Conservation (phyloP, 306 rosid species). For the Lathyrus aphaca region DNA sequence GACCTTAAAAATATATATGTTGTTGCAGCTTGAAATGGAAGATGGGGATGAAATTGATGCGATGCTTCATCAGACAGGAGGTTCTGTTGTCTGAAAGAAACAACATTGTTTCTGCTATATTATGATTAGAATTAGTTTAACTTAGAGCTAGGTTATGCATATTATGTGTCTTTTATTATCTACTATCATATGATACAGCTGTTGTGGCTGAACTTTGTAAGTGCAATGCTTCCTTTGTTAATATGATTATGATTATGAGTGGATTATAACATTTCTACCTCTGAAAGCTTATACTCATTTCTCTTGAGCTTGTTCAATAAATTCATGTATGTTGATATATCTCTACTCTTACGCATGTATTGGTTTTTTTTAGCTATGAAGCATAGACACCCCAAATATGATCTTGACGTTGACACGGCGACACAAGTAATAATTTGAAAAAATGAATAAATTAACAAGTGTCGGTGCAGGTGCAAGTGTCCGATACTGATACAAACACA, state of each 20-base stretch:
- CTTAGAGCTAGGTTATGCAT: slow-evolving; percentile 35
- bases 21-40: slow-evolving; percentile 83
- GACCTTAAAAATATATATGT: background rate
- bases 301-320: slow-evolving; percentile 18
- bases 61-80: slow-evolving; percentile 90
- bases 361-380: too few species aligned
- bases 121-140: slow-evolving; percentile 43
- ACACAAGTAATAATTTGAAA: too few species aligned
- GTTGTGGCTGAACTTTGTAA: slow-evolving; percentile 32
- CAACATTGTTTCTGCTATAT: background rate
- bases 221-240: slow-evolving; percentile 38
- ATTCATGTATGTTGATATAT: background rate
- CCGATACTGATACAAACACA: too few species aligned
- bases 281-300: slow-evolving; percentile 7
- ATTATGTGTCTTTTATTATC: slow-evolving; percentile 27
- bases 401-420: too few species aligned
- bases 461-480: too few species aligned
- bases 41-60: slow-evolving; percentile 88
- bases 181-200: slow-evolving; percentile 27
- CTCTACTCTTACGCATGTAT: slow-evolving; percentile 14
- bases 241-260: slow-evolving; percentile 39
- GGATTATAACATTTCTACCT: slow-evolving; percentile 20
- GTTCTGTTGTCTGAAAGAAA: slow-evolving; percentile 43
- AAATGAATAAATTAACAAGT: too few species aligned
- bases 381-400: too few species aligned